Base-by-base conservation (phyloP, 73 alveolate species). In the Stentor coeruleus region DNA sequence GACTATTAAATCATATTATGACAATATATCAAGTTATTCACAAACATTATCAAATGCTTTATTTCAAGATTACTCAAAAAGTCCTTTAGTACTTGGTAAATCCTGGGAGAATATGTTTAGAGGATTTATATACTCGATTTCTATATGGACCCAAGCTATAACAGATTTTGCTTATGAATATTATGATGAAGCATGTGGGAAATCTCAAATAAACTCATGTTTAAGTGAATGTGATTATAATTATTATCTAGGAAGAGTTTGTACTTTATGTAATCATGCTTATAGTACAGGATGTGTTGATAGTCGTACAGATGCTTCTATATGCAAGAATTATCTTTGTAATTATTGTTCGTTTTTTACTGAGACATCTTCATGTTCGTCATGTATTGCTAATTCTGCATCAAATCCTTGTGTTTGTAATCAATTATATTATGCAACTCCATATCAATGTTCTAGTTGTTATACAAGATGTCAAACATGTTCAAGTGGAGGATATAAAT, bases 141-240 rank as follows among this genome's bases (percentile, higher is more conserved):
- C 6, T 11, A 6, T 49, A 11, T 49, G 66, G 66, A 6, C 6
- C 6, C 28, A 11, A 6, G 6, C 6, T 20, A 49, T 49, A 6
- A 6, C 6, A 49, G 66, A 49, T 20, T 49, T 49, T 20, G 66
- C 66, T 49, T 49, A 49, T 49, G 66, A 49, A 20, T 49, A 49
- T 20, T 20, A 11, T 20, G 66, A 66, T 33, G 79, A 66, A 11
- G 33, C 33, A 1, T 66, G 79, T 66, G 79, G 79, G 39, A 66
- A 1, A 0, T 15, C 20, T 20, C 40, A 15, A 20, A 1, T 26
- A 14, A 28, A 20, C 2, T 20, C 79, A 0, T 20, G n/a, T 66
- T 33, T 66, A 14, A 26, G 49, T 66, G 37, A 20, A 20, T 20
- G 79, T 0, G 15, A 37, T 26, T 26, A 15, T 26, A 66, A 66